These are phyloP conservation scores for Plasmodium relictum DNA, from an alignment of 169 alveolate genomes.

Conservation along the genomic window DNA sequence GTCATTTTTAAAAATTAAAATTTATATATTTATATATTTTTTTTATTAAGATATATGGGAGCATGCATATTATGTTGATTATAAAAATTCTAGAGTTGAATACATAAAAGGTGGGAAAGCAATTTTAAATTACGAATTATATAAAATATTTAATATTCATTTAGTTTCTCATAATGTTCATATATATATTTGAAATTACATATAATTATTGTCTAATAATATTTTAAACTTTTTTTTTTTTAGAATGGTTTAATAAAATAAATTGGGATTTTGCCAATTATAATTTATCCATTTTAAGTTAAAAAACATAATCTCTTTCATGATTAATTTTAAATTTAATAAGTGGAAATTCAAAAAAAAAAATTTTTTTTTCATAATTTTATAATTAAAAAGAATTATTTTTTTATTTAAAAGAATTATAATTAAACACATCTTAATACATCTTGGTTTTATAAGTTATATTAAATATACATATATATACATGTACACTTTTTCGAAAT, in stretches of 20 bases:
- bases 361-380: no score
- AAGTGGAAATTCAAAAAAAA: no score
- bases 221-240: neutral
- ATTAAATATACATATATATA: neutral
- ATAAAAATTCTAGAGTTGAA: constrained; percentile 89
- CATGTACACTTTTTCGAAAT: neutral
- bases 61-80: constrained; percentile 95
- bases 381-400: no score
- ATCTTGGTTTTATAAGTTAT: no score
- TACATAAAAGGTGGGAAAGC: constrained; percentile 66
- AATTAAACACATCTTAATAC: no score
- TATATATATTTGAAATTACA: neutral
- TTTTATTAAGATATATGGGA: constrained; percentile 94
- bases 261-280: constrained; percentile 77
- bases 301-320: neutral
- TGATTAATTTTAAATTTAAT: neutral
- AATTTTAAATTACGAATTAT: neutral
- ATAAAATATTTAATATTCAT: neutral
- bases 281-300: constrained; percentile 40
- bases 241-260: constrained; percentile 63
- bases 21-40: neutral
- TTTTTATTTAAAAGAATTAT: no score
- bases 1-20: no score
- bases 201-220: neutral
- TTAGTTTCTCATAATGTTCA: neutral